Percentiles rank a stretch among this genome's conserved stretches.
Evolutionary conservation across 1,284 basidiomycete genomes (phyloP).

Genomic region (Cystobasidiaceae sp.): DNA sequence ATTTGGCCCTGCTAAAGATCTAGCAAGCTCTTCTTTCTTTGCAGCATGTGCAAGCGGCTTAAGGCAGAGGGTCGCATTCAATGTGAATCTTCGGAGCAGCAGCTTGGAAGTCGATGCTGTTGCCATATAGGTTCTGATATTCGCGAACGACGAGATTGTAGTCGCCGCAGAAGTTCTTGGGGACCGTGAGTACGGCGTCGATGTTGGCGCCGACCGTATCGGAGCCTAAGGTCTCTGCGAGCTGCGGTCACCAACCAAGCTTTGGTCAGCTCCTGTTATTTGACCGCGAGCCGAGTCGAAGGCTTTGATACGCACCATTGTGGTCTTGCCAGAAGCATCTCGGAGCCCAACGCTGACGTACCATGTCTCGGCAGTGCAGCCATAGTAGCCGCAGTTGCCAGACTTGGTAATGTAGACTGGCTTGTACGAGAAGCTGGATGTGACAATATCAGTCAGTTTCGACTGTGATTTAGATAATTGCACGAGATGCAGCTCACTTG

Average conservation of each 20-base stretch:
- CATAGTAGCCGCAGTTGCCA: conserved; percentile 8
- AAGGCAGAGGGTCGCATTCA: conserved; percentile 13
- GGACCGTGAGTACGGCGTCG: not conserved
- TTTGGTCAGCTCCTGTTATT: too few species aligned
- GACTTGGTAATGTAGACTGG: conserved; percentile 11
- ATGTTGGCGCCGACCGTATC: not conserved
- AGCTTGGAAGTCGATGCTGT: conserved; percentile 8
- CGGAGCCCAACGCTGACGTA: conserved; percentile 16
- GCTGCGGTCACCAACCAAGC: not conserved
- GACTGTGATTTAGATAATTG: too few species aligned
- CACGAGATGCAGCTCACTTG: too few species aligned
- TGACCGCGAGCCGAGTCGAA: too few species aligned
- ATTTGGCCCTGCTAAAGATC: not conserved
- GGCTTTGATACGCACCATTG: too few species aligned
- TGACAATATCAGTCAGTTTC: too few species aligned
- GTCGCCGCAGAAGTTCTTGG: conserved; percentile 3
- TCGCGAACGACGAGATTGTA: conserved; percentile 6
- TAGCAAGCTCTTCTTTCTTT: not conserved
- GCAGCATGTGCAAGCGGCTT: not conserved
- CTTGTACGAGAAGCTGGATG: conserved; percentile 15
- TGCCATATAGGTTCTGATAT: conserved; percentile 12
- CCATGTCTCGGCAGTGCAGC: conserved; percentile 16
- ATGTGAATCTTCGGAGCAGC: conserved; percentile 13
- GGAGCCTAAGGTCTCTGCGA: not conserved
- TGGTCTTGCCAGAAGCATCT: not conserved